Evolutionary conservation across 306 rosid species (phyloP).

Genomic region (Lithocarpus polystachyus): DNA sequence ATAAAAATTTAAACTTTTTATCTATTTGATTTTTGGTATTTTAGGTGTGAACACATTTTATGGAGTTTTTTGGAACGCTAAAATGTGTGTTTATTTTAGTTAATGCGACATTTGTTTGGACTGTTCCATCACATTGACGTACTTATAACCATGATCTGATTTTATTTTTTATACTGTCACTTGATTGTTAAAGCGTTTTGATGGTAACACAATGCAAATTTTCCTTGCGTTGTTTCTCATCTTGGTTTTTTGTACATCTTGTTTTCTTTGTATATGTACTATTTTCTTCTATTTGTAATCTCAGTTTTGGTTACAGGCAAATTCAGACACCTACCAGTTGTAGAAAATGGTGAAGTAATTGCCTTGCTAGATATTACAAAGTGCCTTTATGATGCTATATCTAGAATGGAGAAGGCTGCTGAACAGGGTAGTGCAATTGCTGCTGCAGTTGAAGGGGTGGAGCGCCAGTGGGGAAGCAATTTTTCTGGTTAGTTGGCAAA

Average conservation of each 20-base stretch:
- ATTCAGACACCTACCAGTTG: constrained; percentile 98
- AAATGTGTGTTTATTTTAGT: background rate
- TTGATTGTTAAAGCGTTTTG: background rate
- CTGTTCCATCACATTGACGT: background rate
- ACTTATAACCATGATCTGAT: background rate
- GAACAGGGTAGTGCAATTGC: constrained; percentile 93
- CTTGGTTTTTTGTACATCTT: background rate
- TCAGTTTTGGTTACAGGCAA: constrained; percentile 54
- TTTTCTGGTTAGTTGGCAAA: constrained; percentile 52
- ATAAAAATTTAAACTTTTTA: background rate
- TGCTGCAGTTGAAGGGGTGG: constrained; percentile 87
- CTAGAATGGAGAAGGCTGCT: constrained; percentile 90
- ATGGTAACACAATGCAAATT: background rate
- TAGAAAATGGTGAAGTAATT: constrained; percentile 92
- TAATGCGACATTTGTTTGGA: background rate
- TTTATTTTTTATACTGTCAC: background rate
- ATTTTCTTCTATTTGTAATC: constrained; percentile 3
- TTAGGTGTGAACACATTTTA: background rate
- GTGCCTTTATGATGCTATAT: constrained; percentile 95
- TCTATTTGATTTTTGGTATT: background rate
- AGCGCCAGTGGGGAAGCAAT: constrained; percentile 74
- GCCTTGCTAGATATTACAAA: constrained; percentile 89
- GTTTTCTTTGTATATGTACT: background rate
- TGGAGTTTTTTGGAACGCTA: background rate
- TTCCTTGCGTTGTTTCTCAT: background rate